A percentile compares a stretch with the other conserved stretches of the same genome.
phyloP scores from a whole-genome alignment of 768 basidiomycete species.

The Mrakia hoshinonis region DNA sequence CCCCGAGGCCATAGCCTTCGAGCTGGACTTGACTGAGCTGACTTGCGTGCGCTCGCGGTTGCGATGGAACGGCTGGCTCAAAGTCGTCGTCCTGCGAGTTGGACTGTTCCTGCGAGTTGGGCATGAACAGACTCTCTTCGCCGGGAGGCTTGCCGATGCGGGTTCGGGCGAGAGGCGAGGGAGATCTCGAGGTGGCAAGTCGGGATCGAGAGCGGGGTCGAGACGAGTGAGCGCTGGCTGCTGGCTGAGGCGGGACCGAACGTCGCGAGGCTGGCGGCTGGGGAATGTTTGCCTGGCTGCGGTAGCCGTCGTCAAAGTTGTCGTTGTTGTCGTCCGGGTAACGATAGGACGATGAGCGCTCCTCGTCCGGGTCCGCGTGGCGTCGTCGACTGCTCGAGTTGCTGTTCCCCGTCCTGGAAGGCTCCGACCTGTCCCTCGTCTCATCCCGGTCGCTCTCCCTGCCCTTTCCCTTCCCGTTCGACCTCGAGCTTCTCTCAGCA shows the following conservation, averaged over 20 bases:
- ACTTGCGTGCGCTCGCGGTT: neutral
- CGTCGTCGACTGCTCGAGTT: no score
- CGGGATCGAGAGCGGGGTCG: no score
- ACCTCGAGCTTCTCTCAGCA: neutral
- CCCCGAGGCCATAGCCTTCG: neutral
- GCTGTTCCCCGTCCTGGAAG: no score
- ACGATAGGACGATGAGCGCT: no score
- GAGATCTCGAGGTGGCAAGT: no score
- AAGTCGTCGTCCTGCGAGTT: neutral
- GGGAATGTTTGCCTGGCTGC: no score
- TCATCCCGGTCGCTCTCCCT: neutral
- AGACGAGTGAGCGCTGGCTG: neutral
- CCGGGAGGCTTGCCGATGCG: neutral
- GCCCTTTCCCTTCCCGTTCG: neutral
- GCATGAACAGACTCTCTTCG: constrained; percentile 10
- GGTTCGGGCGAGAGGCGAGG: neutral
- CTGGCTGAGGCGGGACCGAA: no score
- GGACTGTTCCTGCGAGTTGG: neutral
- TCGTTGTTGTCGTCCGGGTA: no score
- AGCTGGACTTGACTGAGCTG: constrained; percentile 15
- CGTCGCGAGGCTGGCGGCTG: no score
- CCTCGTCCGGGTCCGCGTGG: no score
- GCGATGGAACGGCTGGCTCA: neutral
- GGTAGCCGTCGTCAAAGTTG: no score
- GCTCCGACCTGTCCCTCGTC: no score